phyloP scores from a whole-genome alignment of 2,329 filamentous ascomycete genomes.

The Diaporthe amygdali region DNA sequence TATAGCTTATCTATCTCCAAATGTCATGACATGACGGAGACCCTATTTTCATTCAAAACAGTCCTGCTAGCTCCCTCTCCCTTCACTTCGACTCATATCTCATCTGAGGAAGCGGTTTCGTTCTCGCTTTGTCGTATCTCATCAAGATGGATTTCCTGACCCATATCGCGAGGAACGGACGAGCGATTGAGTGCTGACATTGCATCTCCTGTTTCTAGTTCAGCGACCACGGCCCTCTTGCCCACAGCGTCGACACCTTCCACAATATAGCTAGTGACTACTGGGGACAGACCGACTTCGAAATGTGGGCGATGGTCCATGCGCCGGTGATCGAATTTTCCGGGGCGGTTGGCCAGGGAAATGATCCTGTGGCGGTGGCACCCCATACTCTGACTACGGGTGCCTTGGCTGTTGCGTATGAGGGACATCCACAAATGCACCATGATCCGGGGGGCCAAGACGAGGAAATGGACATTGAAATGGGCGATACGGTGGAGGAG shows the following conservation, averaged over 20 bases:
- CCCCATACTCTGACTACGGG: background rate
- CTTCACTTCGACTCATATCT: no score
- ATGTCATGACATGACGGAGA: no score
- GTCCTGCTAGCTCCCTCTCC: no score
- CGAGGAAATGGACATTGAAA: background rate
- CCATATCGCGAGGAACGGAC: no score
- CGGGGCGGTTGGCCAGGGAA: background rate
- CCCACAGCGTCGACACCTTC: constrained; percentile 4
- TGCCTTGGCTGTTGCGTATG: background rate
- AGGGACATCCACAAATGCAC: background rate
- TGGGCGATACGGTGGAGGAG: background rate
- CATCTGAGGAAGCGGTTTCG: no score
- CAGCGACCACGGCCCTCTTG: background rate
- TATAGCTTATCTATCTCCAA: background rate
- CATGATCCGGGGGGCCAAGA: background rate
- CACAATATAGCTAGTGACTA: background rate
- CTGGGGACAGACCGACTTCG: background rate
- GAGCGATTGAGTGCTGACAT: background rate
- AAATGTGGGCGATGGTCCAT: background rate
- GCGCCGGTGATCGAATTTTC: background rate
- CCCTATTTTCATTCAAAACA: no score
- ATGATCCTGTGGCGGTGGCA: background rate
- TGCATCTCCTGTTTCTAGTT: background rate
- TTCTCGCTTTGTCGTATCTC: no score
- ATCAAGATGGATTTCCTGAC: no score